A percentile compares a stretch with the other conserved stretches of the same genome.
Conservation (phyloP, 192 early-diverging fungal species). For the Podila verticillata region DNA sequence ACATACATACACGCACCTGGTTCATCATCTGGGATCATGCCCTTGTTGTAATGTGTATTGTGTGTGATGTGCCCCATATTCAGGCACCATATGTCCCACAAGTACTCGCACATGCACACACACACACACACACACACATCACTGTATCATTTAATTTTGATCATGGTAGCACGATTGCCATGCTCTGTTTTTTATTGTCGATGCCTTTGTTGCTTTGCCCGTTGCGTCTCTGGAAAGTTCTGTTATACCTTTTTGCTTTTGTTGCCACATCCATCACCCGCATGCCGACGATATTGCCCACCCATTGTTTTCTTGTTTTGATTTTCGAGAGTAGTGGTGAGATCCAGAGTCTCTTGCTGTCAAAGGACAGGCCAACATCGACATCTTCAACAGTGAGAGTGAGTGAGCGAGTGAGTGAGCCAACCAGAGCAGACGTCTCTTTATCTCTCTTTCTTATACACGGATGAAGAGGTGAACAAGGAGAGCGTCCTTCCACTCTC, state of each 20-base stretch:
- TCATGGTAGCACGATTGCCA: not conserved
- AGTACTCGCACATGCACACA: no score
- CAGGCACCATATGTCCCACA: no score
- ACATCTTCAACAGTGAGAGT: not conserved
- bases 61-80: no score
- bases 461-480: no score
- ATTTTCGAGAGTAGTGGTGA: not conserved
- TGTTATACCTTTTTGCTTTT: not conserved
- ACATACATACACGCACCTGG: not conserved
- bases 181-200: not conserved
- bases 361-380: not conserved
- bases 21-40: not conserved
- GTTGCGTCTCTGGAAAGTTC: not conserved
- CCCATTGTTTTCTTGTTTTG: no score
- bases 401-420: no score
- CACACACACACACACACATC: no score
- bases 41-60: no score
- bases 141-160: no score
- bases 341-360: not conserved
- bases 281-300: not conserved
- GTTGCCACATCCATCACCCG: not conserved
- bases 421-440: no score
- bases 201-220: not conserved
- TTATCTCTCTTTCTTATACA: no score
- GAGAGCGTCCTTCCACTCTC: no score